Evolutionary conservation across 768 basidiomycete species (phyloP).

Genomic region (Hortiboletus campestris): DNA sequence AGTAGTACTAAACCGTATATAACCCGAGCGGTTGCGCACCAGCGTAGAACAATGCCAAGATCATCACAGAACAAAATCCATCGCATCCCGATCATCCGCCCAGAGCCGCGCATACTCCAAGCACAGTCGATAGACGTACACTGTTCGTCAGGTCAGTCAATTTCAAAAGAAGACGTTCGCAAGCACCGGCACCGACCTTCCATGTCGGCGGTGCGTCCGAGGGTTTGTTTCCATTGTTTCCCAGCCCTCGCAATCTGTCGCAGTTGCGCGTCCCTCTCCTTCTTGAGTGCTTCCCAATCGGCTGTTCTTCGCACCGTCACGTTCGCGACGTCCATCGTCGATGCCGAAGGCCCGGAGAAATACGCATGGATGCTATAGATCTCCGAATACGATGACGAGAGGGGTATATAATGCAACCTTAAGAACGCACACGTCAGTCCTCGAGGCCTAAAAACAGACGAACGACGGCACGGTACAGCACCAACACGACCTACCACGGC

Average conservation of each 20-base stretch:
- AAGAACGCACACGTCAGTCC: not conserved
- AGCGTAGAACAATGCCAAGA: not conserved
- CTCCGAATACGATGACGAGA: conserved; percentile 84
- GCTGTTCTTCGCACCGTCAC: conserved; percentile 38
- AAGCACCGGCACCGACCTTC: conserved; percentile 59
- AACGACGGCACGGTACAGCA: not conserved
- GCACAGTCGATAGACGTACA: conserved; percentile 83
- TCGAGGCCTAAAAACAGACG: not conserved
- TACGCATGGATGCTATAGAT: conserved; percentile 93
- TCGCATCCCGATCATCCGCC: conserved; percentile 79
- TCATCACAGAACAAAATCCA: conserved; percentile 40
- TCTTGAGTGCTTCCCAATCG: conserved; percentile 32
- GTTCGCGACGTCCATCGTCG: conserved; percentile 55
- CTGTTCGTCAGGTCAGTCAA: conserved; percentile 35
- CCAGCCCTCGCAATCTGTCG: conserved; percentile 86
- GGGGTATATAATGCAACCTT: conserved; percentile 94
- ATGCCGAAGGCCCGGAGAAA: conserved; percentile 80
- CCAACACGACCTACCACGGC: conserved; percentile 60
- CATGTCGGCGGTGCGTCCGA: conserved; percentile 86
- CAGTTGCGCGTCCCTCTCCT: conserved; percentile 70
- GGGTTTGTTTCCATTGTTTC: conserved; percentile 86
- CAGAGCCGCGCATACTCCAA: conserved; percentile 86
- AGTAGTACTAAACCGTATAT: too few relatives aligned
- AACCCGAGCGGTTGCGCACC: too few relatives aligned
- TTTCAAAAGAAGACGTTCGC: not conserved